Evolutionary conservation across 2,329 filamentous ascomycete species (phyloP).

Genomic region (Cordyceps tenuipes): DNA sequence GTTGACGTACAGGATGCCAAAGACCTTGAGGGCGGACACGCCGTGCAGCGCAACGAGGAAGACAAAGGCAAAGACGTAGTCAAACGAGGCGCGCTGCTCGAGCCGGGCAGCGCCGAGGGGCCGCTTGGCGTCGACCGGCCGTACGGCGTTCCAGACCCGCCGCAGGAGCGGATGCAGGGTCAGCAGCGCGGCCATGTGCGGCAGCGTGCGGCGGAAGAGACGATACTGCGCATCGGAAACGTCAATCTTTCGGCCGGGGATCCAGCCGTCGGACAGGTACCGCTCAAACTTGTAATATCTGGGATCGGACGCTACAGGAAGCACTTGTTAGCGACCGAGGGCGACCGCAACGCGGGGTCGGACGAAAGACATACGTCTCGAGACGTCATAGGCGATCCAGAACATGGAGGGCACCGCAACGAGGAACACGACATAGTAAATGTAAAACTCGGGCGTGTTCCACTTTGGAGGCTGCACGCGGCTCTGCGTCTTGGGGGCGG

Average conservation of each 20-base stretch:
- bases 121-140: slow-evolving; percentile 22
- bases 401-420: slow-evolving; percentile 76
- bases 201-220: slow-evolving; percentile 77
- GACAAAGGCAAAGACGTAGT: slow-evolving; percentile 69
- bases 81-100: slow-evolving; percentile 68
- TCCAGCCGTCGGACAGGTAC: slow-evolving; percentile 75
- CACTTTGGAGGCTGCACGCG: slow-evolving; percentile 62
- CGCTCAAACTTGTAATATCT: slow-evolving; percentile 67
- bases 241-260: slow-evolving; percentile 86
- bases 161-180: slow-evolving; percentile 73
- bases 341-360: not conserved
- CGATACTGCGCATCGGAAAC: slow-evolving; percentile 83
- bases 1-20: slow-evolving; percentile 73
- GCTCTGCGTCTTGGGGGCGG: slow-evolving; percentile 29
- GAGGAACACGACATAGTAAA: slow-evolving; percentile 66
- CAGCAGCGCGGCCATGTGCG: slow-evolving; percentile 67
- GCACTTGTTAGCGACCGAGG: not conserved
- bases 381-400: slow-evolving; percentile 80
- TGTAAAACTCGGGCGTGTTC: slow-evolving; percentile 75
- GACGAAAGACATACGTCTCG: slow-evolving; percentile 51
- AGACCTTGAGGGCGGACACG: slow-evolving; percentile 73
- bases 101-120: slow-evolving; percentile 49
- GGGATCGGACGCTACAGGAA: slow-evolving; percentile 61
- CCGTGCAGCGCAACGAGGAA: slow-evolving; percentile 79
- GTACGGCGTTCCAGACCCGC: slow-evolving; percentile 56